A percentile compares a stretch with the other conserved stretches of the same genome.
phyloP scores from a whole-genome alignment of 2,329 filamentous ascomycete species.

The Xylariaceae sp. region DNA sequence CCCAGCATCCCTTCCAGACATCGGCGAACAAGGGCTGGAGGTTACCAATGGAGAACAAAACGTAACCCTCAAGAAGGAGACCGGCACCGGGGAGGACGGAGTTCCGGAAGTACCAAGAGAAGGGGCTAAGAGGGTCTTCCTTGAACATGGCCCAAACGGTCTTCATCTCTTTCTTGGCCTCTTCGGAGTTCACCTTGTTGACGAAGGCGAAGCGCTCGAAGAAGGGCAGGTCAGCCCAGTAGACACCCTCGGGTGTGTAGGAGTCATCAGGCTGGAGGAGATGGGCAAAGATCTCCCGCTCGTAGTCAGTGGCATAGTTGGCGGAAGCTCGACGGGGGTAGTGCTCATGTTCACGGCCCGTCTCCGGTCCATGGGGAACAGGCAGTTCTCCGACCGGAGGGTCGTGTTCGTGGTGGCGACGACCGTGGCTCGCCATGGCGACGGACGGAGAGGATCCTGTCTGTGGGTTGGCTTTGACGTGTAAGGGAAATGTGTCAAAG shows the following conservation, averaged over 20 bases:
- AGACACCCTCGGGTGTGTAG: constrained; percentile 74
- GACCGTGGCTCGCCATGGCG: constrained; percentile 35
- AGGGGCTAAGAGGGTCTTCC: constrained; percentile 73
- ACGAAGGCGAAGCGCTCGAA: constrained; percentile 70
- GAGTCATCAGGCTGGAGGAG: constrained; percentile 84
- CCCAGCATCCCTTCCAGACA: constrained; percentile 78
- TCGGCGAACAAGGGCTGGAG: constrained; percentile 73
- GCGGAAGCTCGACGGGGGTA: constrained; percentile 37
- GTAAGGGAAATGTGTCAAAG: constrained; percentile 6
- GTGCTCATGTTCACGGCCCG: constrained; percentile 46
- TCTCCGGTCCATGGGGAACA: constrained; percentile 49
- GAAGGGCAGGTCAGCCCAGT: constrained; percentile 86
- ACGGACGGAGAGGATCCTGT: neutral
- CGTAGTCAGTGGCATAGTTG: constrained; percentile 41
- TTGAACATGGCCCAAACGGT: constrained; percentile 76
- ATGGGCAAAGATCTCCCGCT: constrained; percentile 64
- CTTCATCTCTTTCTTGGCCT: constrained; percentile 61
- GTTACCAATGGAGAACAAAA: constrained; percentile 95
- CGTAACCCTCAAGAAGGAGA: constrained; percentile 88
- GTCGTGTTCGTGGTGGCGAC: constrained; percentile 39
- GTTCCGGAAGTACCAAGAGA: constrained; percentile 84
- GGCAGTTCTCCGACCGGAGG: constrained; percentile 48
- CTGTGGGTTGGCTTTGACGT: neutral
- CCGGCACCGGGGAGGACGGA: constrained; percentile 90
- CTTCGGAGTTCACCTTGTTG: constrained; percentile 62